Base-by-base conservation (phyloP, 164 flowering plant species). In the Magnolia officinalis region DNA sequence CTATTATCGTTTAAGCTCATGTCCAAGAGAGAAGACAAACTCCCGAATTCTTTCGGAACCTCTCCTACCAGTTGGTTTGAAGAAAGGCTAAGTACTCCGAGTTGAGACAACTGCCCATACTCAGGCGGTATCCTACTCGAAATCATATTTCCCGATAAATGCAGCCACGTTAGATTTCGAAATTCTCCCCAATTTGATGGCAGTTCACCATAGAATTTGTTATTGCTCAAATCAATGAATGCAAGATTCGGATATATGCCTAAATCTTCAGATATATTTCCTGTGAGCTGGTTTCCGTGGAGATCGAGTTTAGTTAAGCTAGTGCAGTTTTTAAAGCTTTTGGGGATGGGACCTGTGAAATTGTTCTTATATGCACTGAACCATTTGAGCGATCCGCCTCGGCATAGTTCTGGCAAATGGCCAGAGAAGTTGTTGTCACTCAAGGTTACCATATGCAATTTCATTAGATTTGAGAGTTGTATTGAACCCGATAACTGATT, bases 401-500 rank as follows among this genome's bases (percentile, higher is more conserved):
- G 29, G 63, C 84, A 81, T 37, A 78, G 64, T 24, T 70, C 21
- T 29, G 84, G 65, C 18, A 81, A 24, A 76, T 23, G 74, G 52
- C 84, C 77, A 18, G 81, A 67, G 77, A 81, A 73, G 24, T 70
- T 70, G 75, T 79, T 81, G 66, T 72, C 23, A 3, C 77, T 64
- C 49, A 81, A 50, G 50, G 73, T 73, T 26, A 65, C 14, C 7
- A 79, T 63, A 51, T 4, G 4, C 29, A 7, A 6, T 23, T 78
- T 29, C 11, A 8, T 65, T 24, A 65, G 58, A 26, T 69, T 66
- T 26, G 31, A 52, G 71, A 14, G 0, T 8, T 65, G 31, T 23
- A 72, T 51, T 55, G 65, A 16, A 20, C 68, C 68, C 11, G 29
- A 19, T 13, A 71, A 26, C 20, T 8, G 55, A 26, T 71, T 71